phyloP scores from a whole-genome alignment of 805 yeast genomes.

The Helenozyma rhizophorensis region DNA sequence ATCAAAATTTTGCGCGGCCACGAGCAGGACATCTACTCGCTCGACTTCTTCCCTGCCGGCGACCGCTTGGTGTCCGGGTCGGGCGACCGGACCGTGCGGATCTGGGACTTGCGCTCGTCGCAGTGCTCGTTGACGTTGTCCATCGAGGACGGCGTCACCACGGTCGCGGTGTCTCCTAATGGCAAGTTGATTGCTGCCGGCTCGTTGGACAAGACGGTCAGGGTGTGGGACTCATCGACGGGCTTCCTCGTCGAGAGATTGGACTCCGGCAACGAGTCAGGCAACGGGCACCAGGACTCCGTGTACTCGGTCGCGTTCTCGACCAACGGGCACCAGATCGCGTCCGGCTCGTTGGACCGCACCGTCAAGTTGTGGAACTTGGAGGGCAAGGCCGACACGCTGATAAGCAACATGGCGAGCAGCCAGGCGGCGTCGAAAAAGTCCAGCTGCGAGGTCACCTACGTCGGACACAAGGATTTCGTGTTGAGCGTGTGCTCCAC shows the following conservation, averaged over 20 bases:
- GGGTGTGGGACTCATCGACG: constrained; percentile 94
- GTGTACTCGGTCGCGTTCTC: constrained; percentile 94
- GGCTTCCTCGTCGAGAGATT: constrained; percentile 89
- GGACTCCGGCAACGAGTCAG: constrained; percentile 81
- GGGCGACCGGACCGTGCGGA: constrained; percentile 93
- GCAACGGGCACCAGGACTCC: constrained; percentile 93
- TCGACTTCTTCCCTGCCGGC: constrained; percentile 94
- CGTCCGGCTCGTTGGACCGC: constrained; percentile 92
- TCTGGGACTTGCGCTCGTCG: constrained; percentile 91
- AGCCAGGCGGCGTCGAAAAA: constrained; percentile 23
- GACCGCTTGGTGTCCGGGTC: constrained; percentile 90
- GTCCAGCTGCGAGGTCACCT: constrained; percentile 81
- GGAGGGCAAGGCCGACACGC: constrained; percentile 45
- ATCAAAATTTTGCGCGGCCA: constrained; percentile 87
- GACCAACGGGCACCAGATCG: constrained; percentile 85
- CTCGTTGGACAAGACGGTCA: constrained; percentile 87
- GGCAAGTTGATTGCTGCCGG: constrained; percentile 95
- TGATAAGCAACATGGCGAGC: constrained; percentile 15
- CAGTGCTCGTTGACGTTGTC: constrained; percentile 84
- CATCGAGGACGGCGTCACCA: constrained; percentile 97
- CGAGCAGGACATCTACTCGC: constrained; percentile 94
- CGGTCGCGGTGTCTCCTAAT: constrained; percentile 95
- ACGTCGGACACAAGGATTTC: constrained; percentile 94
- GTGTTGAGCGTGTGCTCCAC: constrained; percentile 92
- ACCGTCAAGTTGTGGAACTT: constrained; percentile 95